Conservation (phyloP, 176 grass and related monocot species). For the Alopecurus myosuroides region DNA sequence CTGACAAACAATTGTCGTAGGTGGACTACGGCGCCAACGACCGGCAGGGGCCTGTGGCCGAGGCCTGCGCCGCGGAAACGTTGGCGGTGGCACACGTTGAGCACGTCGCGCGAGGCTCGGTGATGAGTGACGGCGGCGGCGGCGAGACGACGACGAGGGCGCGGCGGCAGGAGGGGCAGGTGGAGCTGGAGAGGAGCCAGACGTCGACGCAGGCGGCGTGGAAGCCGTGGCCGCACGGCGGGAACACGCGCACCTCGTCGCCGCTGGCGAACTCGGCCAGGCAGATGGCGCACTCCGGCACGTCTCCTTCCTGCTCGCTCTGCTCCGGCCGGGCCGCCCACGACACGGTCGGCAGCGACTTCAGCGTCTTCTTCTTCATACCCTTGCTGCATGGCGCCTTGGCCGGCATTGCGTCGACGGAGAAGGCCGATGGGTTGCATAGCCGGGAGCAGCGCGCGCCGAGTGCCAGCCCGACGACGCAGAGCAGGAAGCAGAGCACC, state of each 20-base stretch:
- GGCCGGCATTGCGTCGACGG: constrained; percentile 1
- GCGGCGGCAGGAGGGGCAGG: constrained; percentile 80
- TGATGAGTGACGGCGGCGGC: neutral
- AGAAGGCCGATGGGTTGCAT: constrained; percentile 41
- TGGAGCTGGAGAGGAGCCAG: constrained; percentile 69
- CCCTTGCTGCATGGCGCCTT: constrained; percentile 31
- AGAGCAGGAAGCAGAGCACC: constrained; percentile 68
- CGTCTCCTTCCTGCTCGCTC: neutral
- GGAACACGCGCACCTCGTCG: constrained; percentile 74
- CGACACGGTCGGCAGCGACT: constrained; percentile 46
- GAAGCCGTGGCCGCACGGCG: constrained; percentile 73
- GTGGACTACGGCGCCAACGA: too few relatives aligned
- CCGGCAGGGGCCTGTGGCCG: too few relatives aligned
- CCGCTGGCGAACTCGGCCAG: constrained; percentile 59
- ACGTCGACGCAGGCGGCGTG: constrained; percentile 77
- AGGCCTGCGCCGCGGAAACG: too few relatives aligned
- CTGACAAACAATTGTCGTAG: too few relatives aligned
- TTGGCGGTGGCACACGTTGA: too few relatives aligned
- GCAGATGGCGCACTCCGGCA: constrained; percentile 81
- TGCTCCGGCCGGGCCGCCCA: neutral
- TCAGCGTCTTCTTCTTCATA: constrained; percentile 47
- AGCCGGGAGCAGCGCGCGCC: constrained; percentile 47
- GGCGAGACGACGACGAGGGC: constrained; percentile 28
- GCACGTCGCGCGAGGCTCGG: too few relatives aligned
- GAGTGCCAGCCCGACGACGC: constrained; percentile 58